phyloP scores from a whole-genome alignment of 2,329 filamentous ascomycete species.

The Fusarium scirpi region DNA sequence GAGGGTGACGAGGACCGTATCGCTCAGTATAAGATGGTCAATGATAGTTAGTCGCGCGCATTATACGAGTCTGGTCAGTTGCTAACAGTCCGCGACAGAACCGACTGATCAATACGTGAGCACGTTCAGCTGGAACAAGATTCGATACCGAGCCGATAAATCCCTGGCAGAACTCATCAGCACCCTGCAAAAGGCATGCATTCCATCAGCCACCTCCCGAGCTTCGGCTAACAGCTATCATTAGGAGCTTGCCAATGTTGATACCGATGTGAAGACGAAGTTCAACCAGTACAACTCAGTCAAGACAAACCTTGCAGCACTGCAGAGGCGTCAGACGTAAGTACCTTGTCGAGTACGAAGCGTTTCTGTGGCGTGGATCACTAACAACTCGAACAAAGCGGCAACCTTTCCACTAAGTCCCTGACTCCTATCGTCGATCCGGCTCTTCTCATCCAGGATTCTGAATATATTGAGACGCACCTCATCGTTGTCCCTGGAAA shows the following conservation, averaged over 20 bases:
- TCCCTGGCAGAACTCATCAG: slow-evolving; percentile 88
- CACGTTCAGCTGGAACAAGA: slow-evolving; percentile 95
- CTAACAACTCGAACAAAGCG: slow-evolving; percentile 61
- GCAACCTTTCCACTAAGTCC: slow-evolving; percentile 94
- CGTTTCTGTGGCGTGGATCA: not conserved
- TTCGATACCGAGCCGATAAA: slow-evolving; percentile 95
- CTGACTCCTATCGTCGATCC: slow-evolving; percentile 90
- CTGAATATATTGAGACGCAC: slow-evolving; percentile 96
- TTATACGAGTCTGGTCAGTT: not conserved
- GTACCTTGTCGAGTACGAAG: slow-evolving; percentile 41
- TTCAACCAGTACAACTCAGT: slow-evolving; percentile 94
- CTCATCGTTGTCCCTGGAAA: slow-evolving; percentile 87
- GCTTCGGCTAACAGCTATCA: slow-evolving; percentile 17
- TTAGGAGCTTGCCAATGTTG: slow-evolving; percentile 88
- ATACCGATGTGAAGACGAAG: slow-evolving; percentile 96
- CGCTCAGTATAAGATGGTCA: slow-evolving; percentile 89
- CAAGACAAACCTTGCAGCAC: slow-evolving; percentile 83
- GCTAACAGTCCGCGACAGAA: slow-evolving; percentile 66
- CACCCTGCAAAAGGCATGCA: slow-evolving; percentile 82
- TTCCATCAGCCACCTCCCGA: not conserved
- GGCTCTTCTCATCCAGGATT: slow-evolving; percentile 82
- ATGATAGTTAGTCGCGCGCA: slow-evolving; percentile 77
- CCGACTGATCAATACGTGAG: slow-evolving; percentile 94
- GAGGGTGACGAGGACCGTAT: slow-evolving; percentile 87
- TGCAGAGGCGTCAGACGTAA: slow-evolving; percentile 90